A percentile compares a stretch with the other conserved stretches of the same genome.
phyloP scores from a whole-genome alignment of 1,284 basidiomycete species.

The Malassezia sp. region DNA sequence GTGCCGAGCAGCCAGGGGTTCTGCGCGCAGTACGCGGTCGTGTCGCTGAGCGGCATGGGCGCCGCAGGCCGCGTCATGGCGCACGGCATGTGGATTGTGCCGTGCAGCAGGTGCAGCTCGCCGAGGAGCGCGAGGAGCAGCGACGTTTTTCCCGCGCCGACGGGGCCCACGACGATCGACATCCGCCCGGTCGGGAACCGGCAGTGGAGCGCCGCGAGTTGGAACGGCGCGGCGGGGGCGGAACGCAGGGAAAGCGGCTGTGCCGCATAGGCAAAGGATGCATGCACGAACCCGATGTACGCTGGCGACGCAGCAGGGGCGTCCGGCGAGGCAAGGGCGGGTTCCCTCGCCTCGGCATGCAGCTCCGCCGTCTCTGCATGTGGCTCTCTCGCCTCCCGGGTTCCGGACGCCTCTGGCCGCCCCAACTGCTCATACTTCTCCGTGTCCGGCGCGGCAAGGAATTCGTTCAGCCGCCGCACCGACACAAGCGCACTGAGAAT shows the following conservation, averaged over 20 bases:
- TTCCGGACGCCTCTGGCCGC: slow-evolving; percentile 11
- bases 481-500: slow-evolving; percentile 40
- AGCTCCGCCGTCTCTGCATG: too few species aligned
- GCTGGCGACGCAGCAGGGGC: too few species aligned
- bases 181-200: slow-evolving; percentile 53
- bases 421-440: slow-evolving; percentile 50
- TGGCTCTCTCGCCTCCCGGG: too few species aligned
- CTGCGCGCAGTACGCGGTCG: slow-evolving; percentile 19
- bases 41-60: slow-evolving; percentile 42
- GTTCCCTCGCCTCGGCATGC: too few species aligned
- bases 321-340: too few species aligned
- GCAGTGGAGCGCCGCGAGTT: slow-evolving; percentile 49
- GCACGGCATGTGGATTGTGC: slow-evolving; percentile 11
- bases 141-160: slow-evolving; percentile 21
- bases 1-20: slow-evolving; percentile 20
- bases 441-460: slow-evolving; percentile 51
- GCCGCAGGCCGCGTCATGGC: not conserved
- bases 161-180: slow-evolving; percentile 46
- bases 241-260: too few species aligned
- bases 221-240: slow-evolving; percentile 1
- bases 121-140: slow-evolving; percentile 21
- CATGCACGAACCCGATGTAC: slow-evolving; percentile 50
- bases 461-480: slow-evolving; percentile 43
- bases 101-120: slow-evolving; percentile 9
- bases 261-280: too few species aligned